Evolutionary conservation across 2,329 filamentous ascomycete genomes (phyloP).

Genomic region (Cladophialophora psammophila): DNA sequence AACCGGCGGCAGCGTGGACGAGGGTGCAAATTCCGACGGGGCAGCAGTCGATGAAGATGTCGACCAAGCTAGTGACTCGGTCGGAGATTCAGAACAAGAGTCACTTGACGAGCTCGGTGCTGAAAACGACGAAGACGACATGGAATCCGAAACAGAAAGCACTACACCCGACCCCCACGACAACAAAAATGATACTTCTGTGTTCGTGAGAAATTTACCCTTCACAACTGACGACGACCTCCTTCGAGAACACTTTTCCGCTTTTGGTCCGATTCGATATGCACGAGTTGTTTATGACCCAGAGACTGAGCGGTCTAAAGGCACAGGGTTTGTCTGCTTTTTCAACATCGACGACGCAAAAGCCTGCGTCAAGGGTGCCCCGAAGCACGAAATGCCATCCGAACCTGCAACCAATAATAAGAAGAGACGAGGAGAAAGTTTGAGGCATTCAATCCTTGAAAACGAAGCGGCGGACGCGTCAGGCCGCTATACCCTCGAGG

Average conservation of each 20-base stretch:
- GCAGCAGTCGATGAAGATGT: constrained; percentile 45
- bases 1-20: constrained; percentile 54
- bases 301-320: constrained; percentile 82
- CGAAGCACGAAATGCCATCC: constrained; percentile 60
- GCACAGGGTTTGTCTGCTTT: constrained; percentile 96
- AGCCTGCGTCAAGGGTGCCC: constrained; percentile 77
- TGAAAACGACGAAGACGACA: constrained; percentile 51
- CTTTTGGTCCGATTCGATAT: constrained; percentile 88
- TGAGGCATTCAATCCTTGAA: constrained; percentile 84
- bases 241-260: constrained; percentile 83
- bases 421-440: constrained; percentile 50
- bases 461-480: constrained; percentile 81
- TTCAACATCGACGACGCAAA: constrained; percentile 77
- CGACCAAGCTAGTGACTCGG: constrained; percentile 48
- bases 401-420: constrained; percentile 50
- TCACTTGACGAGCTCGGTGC: constrained; percentile 52
- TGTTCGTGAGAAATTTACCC: constrained; percentile 94
- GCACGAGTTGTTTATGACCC: constrained; percentile 89
- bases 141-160: constrained; percentile 50
- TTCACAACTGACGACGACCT: constrained; percentile 85
- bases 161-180: constrained; percentile 53
- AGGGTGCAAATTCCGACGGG: constrained; percentile 41
- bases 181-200: constrained; percentile 60
- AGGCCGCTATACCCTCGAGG: constrained; percentile 88
- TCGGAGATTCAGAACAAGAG: constrained; percentile 54